Conservation (phyloP, 192 early-diverging fungal species). For the Jimgerdemannia flammicorona region DNA sequence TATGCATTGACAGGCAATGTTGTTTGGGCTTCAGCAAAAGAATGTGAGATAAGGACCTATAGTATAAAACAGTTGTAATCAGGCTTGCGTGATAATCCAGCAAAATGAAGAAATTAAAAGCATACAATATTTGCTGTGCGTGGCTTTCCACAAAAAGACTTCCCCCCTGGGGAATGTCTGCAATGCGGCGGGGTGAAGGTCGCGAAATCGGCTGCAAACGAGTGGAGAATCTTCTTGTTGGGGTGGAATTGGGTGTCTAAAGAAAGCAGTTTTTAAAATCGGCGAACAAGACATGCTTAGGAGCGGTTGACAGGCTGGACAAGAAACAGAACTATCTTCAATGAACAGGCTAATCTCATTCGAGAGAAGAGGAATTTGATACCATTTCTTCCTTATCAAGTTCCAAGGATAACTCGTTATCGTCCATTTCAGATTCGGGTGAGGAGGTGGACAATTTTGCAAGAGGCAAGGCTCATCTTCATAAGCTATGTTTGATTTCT, state of each 20-base stretch:
- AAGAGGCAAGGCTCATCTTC: too few species aligned
- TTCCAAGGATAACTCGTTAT: too few species aligned
- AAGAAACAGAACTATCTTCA: not conserved
- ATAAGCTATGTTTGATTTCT: too few species aligned
- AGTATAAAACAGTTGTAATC: conserved; percentile 17
- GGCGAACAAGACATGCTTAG: not conserved
- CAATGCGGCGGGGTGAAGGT: not conserved
- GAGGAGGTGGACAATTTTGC: too few species aligned
- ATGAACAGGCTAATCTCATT: not conserved
- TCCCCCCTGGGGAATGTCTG: not conserved
- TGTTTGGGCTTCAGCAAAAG: conserved; percentile 10
- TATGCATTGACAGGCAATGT: conserved; percentile 6
- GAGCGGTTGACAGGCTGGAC: too few species aligned
- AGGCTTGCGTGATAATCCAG: conserved; percentile 15
- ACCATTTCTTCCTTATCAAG: too few species aligned
- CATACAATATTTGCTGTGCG: conserved; percentile 15
- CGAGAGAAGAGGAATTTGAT: too few species aligned
- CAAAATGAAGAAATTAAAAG: conserved; percentile 13
- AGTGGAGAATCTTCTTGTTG: too few species aligned
- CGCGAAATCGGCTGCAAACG: not conserved
- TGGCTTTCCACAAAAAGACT: conserved; percentile 13
- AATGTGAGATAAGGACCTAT: conserved; percentile 16
- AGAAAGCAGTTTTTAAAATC: not conserved
- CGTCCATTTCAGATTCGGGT: too few species aligned
- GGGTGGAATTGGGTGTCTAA: not conserved